Evolutionary conservation across 2,329 filamentous ascomycete species (phyloP).

Genomic region (Beauveria rudraprayagi): DNA sequence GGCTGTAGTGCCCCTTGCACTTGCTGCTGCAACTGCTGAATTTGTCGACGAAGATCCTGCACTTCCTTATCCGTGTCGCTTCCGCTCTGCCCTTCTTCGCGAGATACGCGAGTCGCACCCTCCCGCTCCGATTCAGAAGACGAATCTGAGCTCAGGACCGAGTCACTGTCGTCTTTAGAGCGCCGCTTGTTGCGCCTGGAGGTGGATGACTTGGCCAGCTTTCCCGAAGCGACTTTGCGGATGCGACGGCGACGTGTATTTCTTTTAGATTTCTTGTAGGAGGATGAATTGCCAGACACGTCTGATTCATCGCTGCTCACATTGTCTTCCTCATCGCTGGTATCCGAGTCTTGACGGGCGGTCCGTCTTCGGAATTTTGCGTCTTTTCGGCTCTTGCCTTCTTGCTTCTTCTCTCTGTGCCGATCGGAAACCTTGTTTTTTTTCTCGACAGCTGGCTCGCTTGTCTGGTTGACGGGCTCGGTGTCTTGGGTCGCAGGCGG

Average conservation of each 20-base stretch:
- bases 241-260: neutral
- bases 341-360: neutral
- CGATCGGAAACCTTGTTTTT: neutral
- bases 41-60: constrained; percentile 20
- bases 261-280: neutral
- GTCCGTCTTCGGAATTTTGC: neutral
- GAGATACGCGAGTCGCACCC: constrained; percentile 12
- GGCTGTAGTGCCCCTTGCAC: constrained; percentile 19
- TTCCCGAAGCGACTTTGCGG: neutral
- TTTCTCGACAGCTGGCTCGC: neutral
- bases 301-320: constrained; percentile 5
- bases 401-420: neutral
- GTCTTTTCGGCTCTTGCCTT: neutral
- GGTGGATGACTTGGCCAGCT: neutral
- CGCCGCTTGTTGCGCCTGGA: constrained; percentile 1
- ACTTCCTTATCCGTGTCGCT: constrained; percentile 1
- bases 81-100: constrained; percentile 15
- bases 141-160: constrained; percentile 19
- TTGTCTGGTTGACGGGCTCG: neutral
- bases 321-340: constrained; percentile 1
- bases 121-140: constrained; percentile 17
- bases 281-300: neutral
- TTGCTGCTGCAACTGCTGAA: constrained; percentile 22
- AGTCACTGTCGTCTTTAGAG: constrained; percentile 14
- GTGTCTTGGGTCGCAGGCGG: neutral